Evolutionary conservation across 495 filamentous ascomycete species (phyloP).

Genomic region (Aspergillus sclerotiicarbonarius): DNA sequence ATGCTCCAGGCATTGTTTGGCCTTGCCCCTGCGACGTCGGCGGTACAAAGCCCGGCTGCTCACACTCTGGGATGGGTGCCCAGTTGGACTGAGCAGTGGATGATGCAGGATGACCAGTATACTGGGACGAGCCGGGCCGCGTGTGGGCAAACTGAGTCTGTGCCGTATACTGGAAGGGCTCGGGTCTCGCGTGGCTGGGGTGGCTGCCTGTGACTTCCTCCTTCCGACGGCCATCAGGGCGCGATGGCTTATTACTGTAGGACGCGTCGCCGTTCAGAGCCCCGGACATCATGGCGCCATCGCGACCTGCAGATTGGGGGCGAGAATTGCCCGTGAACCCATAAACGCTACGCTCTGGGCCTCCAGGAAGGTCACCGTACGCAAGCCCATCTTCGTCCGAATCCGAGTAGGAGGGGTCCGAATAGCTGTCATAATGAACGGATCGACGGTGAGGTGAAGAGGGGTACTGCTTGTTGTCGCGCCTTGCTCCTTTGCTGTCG

Average conservation of each 20-base stretch:
- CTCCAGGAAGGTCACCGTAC: conserved; percentile 33
- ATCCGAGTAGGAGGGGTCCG: conserved; percentile 40
- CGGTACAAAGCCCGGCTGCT: conserved; percentile 42
- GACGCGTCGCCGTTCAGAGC: conserved; percentile 10
- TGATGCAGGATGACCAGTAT: conserved; percentile 18
- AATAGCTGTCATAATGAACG: conserved; percentile 29
- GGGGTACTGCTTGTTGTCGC: conserved; percentile 23
- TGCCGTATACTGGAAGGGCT: conserved; percentile 50
- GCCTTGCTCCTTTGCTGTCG: conserved; percentile 15
- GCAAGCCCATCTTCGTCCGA: conserved; percentile 41
- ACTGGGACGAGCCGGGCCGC: conserved; percentile 20
- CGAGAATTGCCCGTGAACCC: conserved; percentile 13
- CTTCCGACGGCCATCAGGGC: not conserved
- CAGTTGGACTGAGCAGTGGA: conserved; percentile 26
- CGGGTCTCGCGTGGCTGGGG: conserved; percentile 50
- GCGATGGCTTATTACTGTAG: conserved; percentile 10
- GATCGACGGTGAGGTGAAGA: conserved; percentile 26
- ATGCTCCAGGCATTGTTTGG: conserved; percentile 40
- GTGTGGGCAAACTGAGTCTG: conserved; percentile 29
- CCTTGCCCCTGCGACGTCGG: conserved; percentile 31
- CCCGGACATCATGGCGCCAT: conserved; percentile 18
- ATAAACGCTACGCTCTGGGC: conserved; percentile 17
- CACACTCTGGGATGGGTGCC: conserved; percentile 41
- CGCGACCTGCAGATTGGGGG: conserved; percentile 6
- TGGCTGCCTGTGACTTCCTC: conserved; percentile 27